Evolutionary conservation across 192 early-diverging fungal species (phyloP), one percentile per base, ranked within the genome.

Genomic region (Geosiphon pyriformis): DNA sequence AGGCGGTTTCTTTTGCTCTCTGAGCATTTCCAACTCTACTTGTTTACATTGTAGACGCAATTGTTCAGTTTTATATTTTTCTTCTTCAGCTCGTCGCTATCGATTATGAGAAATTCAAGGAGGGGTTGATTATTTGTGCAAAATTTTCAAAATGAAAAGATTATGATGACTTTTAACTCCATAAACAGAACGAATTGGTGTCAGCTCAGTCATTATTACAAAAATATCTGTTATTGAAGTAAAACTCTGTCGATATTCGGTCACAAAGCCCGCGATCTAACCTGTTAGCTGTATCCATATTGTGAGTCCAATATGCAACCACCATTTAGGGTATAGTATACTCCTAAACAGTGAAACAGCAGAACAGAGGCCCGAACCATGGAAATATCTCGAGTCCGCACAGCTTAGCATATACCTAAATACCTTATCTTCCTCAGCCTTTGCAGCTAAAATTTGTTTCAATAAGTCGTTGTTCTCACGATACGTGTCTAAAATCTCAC

Each of bases 21-120:
- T 67, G 27, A 67, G 30, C 51, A 67, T 56, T 18, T 78, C 73
- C 18, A 78, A 48, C 15, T 78, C 76, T 17, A 78, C 52, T 29
- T 78, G 72, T 50, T 78, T 78, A 10, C 70, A 61, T 58, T 78
- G 76, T 0, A 78, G 65, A 11, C 70, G 71, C 33, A 78, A 49
- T 46, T 70, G 63, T 59, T 78, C 76, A 0, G 73, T 74, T 64
- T 71, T 74, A 65, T 72, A 74, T 20, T 74, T 73, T 53, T 74
- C 76, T 50, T 78, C 76, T 50, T 78, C 76, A 12, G 76, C 70
- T 50, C 65, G 63, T 11, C 76, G 49, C 76, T 78, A 69, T 54
- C 17, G 17, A 46, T 32, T 17, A 33, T 10, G 17, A 3, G 26
- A 0, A 15, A 1, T 8, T 55, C 53, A 8, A 29, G 4, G 22